Evolutionary conservation across 2,329 filamentous ascomycete genomes (phyloP).

Genomic region (Arthrobotrys sinensis): DNA sequence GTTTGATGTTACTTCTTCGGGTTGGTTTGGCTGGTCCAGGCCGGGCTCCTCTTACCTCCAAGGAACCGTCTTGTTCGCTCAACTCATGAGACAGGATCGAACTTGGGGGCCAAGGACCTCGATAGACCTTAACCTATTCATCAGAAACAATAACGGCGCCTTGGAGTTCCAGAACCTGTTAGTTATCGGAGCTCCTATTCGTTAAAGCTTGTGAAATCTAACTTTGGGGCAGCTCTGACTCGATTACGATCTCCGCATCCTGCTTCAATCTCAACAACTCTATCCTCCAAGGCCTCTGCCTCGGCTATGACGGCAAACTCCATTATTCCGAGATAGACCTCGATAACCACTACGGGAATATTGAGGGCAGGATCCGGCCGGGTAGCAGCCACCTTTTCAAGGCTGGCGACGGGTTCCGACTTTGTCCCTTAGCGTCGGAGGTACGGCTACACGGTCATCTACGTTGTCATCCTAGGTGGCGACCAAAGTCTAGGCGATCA

Average conservation of each 20-base stretch:
- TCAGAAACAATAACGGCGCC: slow-evolving; percentile 8
- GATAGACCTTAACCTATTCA: slow-evolving; percentile 9
- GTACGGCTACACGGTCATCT: background rate
- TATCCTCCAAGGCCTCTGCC: slow-evolving; percentile 5
- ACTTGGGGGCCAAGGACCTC: slow-evolving; percentile 7
- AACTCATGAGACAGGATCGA: slow-evolving; percentile 8
- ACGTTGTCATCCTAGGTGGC: slow-evolving; percentile 10
- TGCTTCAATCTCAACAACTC: slow-evolving; percentile 3
- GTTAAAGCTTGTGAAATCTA: background rate
- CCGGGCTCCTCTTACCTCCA: slow-evolving; percentile 1
- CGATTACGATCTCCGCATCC: slow-evolving; percentile 2
- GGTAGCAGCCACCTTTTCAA: slow-evolving; percentile 8
- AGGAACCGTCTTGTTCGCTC: slow-evolving; percentile 17
- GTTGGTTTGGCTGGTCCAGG: slow-evolving; percentile 20
- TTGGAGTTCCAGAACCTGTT: slow-evolving; percentile 7
- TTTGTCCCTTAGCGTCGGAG: background rate
- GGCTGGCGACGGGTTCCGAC: slow-evolving; percentile 2
- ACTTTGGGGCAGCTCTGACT: background rate
- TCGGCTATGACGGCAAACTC: slow-evolving; percentile 16
- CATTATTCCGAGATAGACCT: slow-evolving; percentile 15
- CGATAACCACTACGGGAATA: background rate
- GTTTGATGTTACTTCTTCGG: slow-evolving; percentile 8
- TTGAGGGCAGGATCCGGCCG: background rate
- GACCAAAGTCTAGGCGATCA: background rate
- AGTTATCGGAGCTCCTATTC: background rate